phyloP scores from a whole-genome alignment of 225 moss, liverwort and hornwort genomes.

The Antitrichia curtipendula region DNA sequence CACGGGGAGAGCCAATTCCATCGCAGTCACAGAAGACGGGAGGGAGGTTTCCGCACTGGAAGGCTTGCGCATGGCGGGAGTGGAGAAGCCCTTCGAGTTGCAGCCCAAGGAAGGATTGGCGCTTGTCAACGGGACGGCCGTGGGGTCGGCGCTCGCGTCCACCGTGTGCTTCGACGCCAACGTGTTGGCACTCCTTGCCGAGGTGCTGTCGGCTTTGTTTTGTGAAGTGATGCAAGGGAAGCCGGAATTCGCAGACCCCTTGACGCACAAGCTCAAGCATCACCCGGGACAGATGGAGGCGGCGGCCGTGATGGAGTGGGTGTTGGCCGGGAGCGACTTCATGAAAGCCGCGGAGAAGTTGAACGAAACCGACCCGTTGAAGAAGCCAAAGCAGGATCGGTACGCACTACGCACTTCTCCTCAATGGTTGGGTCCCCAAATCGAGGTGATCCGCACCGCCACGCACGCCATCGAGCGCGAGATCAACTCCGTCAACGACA shows the following conservation, averaged over 20 bases:
- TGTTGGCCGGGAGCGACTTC: not conserved
- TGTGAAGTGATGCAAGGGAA: not conserved
- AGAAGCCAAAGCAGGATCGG: slow-evolving; percentile 6
- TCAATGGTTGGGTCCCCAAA: not conserved
- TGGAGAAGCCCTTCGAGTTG: not conserved
- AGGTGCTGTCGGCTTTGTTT: not conserved
- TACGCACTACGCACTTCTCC: not conserved
- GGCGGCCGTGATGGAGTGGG: not conserved
- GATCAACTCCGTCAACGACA: slow-evolving; percentile 14
- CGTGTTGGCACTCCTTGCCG: not conserved
- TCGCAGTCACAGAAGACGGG: not conserved
- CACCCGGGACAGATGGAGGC: not conserved
- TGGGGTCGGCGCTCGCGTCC: not conserved
- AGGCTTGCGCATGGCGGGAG: not conserved
- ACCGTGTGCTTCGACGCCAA: not conserved
- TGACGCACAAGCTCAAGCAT: not conserved
- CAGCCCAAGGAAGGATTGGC: not conserved
- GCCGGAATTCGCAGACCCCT: not conserved
- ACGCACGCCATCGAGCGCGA: not conserved
- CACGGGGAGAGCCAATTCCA: not conserved
- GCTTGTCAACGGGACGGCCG: not conserved
- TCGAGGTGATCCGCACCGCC: not conserved
- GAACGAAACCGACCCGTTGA: not conserved
- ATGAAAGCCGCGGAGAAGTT: not conserved
- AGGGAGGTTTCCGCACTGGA: not conserved